Conservation (phyloP, 768 basidiomycete species). For the Lentinus brumalis region DNA sequence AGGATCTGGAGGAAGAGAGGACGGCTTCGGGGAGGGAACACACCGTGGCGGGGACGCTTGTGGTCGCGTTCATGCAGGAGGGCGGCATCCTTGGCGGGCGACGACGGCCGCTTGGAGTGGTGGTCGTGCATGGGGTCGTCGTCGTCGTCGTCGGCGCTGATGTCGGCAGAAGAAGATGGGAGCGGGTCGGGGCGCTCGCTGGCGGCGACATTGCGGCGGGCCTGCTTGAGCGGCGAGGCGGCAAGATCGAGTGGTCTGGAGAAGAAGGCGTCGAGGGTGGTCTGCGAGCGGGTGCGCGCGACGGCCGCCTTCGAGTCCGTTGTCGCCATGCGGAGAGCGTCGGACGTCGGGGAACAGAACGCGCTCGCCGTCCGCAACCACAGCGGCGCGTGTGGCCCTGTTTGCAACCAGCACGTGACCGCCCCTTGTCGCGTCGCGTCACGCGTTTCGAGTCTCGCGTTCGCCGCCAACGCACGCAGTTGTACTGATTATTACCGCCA, state of each 20-base stretch:
- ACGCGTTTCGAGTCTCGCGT: neutral
- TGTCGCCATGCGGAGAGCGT: neutral
- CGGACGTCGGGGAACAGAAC: neutral
- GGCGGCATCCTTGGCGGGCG: slow-evolving; percentile 12
- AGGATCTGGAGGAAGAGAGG: slow-evolving; percentile 2
- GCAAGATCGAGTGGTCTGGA: neutral
- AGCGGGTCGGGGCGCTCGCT: neutral
- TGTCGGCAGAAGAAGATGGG: neutral
- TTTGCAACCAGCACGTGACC: neutral
- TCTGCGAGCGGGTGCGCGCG: slow-evolving; percentile 14
- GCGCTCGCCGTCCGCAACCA: neutral
- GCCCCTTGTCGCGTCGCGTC: neutral
- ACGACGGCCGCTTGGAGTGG: slow-evolving; percentile 11
- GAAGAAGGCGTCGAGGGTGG: slow-evolving; percentile 6
- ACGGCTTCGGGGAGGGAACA: slow-evolving; percentile 9
- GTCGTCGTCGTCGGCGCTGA: neutral
- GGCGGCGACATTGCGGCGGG: neutral
- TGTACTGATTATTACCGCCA: no score
- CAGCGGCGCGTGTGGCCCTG: neutral
- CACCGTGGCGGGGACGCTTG: slow-evolving; percentile 11
- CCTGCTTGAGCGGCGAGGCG: slow-evolving; percentile 12
- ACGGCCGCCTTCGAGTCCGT: neutral
- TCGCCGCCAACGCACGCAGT: no score
- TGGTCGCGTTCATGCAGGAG: slow-evolving; percentile 7
- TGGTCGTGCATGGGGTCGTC: neutral